Evolutionary conservation across 257 asterid genomes (phyloP).

Genomic region (Solanum sejunctum): DNA sequence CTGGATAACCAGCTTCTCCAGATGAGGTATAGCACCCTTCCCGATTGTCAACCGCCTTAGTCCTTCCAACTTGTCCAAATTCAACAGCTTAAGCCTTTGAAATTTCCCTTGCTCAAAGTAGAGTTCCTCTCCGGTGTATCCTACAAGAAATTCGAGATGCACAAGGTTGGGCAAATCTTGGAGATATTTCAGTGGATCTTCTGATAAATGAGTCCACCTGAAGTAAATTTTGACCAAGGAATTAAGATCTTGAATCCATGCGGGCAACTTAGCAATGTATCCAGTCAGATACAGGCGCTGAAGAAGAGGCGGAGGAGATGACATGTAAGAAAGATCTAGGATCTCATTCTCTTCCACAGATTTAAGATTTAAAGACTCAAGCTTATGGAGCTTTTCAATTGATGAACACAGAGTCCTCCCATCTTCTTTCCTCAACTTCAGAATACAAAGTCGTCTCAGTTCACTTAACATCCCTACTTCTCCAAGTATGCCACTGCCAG

Average conservation of each 20-base stretch:
- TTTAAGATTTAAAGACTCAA: slow-evolving; percentile 7
- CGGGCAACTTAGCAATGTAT: slow-evolving; percentile 6
- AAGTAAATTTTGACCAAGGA: slow-evolving; percentile 13
- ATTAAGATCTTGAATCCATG: slow-evolving; percentile 16
- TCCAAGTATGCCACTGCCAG: slow-evolving; percentile 1
- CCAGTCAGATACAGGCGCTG: slow-evolving; percentile 19
- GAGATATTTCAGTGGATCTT: slow-evolving; percentile 21
- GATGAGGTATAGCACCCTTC: slow-evolving; percentile 12
- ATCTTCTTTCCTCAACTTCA: slow-evolving; percentile 21
- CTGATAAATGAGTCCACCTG: slow-evolving; percentile 14
- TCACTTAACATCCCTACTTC: slow-evolving; percentile 7
- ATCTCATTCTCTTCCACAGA: slow-evolving; percentile 10
- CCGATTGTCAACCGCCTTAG: background rate
- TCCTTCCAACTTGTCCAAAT: background rate
- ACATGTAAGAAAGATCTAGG: slow-evolving; percentile 13
- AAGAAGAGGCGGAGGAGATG: slow-evolving; percentile 15
- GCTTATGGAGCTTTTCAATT: slow-evolving; percentile 12
- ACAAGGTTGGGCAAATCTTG: slow-evolving; percentile 28
- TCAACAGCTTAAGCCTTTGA: background rate
- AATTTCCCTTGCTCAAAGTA: slow-evolving; percentile 9
- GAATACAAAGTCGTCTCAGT: slow-evolving; percentile 12
- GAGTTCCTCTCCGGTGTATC: slow-evolving; percentile 2
- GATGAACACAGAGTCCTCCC: slow-evolving; percentile 11
- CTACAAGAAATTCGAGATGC: slow-evolving; percentile 13
- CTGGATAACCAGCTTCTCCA: slow-evolving; percentile 1